Conservation (phyloP, 228 moss, liverwort and hornwort genomes). For the Sphagnum fallax region DNA sequence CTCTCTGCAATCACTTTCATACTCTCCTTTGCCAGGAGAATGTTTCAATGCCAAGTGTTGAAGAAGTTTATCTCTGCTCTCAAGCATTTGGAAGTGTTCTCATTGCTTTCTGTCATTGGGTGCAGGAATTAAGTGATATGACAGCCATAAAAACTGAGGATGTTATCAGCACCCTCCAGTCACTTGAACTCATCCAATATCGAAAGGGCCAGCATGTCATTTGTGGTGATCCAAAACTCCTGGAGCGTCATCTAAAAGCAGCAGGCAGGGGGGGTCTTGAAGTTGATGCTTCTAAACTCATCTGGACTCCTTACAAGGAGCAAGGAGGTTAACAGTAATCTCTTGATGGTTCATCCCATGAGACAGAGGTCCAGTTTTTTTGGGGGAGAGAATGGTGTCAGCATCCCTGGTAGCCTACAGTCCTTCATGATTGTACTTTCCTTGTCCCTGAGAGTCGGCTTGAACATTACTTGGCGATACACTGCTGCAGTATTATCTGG, state of each 20-base stretch:
- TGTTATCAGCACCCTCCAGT: constrained; percentile 78
- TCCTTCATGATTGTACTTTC: too few relatives aligned
- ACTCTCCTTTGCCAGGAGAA: too few relatives aligned
- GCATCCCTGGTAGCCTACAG: too few relatives aligned
- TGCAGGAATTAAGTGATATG: constrained; percentile 80
- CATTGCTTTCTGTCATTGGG: neutral
- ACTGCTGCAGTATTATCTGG: too few relatives aligned
- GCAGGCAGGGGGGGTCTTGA: constrained; percentile 90
- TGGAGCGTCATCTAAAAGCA: constrained; percentile 88
- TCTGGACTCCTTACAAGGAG: constrained; percentile 98
- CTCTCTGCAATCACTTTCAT: neutral
- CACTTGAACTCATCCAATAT: constrained; percentile 87
- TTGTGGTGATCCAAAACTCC: constrained; percentile 83
- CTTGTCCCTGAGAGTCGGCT: too few relatives aligned
- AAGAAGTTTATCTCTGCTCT: too few relatives aligned
- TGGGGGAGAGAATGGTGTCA: too few relatives aligned
- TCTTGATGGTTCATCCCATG: neutral
- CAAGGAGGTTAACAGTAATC: constrained; percentile 59
- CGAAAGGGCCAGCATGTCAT: constrained; percentile 94
- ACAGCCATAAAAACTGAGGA: constrained; percentile 85
- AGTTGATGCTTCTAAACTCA: constrained; percentile 88
- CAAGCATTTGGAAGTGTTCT: too few relatives aligned
- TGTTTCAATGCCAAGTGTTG: too few relatives aligned
- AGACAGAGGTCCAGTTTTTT: neutral
- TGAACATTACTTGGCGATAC: too few relatives aligned